These are phyloP conservation scores for Fusarium dimerum DNA, from an alignment of 2,329 filamentous ascomycete genomes.

Conservation along the genomic window DNA sequence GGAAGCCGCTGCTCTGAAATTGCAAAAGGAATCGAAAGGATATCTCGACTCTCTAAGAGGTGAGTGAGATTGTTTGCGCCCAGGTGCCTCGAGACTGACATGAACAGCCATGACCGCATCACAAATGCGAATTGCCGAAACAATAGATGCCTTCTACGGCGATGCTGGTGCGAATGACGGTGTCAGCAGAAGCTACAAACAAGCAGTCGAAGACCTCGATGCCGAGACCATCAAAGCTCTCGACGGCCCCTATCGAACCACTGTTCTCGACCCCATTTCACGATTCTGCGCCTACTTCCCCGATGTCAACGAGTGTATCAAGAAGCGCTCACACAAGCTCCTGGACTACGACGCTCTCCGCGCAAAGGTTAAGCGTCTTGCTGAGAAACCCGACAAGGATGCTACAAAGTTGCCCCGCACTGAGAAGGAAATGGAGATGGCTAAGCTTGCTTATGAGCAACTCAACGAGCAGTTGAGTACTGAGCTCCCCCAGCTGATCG, in stretches of 20 bases:
- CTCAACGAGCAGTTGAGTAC: conserved; percentile 94
- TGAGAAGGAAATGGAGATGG: conserved; percentile 95
- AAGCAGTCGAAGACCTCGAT: conserved; percentile 96
- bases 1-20: conserved; percentile 86
- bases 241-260: conserved; percentile 91
- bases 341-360: conserved; percentile 97
- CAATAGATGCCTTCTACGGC: conserved; percentile 98
- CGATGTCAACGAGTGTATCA: conserved; percentile 98
- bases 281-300: conserved; percentile 98
- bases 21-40: conserved; percentile 98
- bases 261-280: conserved; percentile 92
- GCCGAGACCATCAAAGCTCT: conserved; percentile 98
- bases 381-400: conserved; percentile 98
- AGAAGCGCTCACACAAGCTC: conserved; percentile 97
- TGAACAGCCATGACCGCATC: conserved; percentile 92
- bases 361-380: conserved; percentile 93
- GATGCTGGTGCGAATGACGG: conserved; percentile 93
- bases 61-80: conserved; percentile 34
- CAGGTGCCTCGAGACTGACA: conserved; percentile 12
- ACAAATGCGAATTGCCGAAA: conserved; percentile 99
- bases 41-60: conserved; percentile 94
- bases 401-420: conserved; percentile 92
- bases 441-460: conserved; percentile 90
- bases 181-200: conserved; percentile 95
- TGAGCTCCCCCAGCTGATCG: conserved; percentile 93